Conservation (phyloP, 2,329 filamentous ascomycete species). For the Blastomyces gilchristii region DNA sequence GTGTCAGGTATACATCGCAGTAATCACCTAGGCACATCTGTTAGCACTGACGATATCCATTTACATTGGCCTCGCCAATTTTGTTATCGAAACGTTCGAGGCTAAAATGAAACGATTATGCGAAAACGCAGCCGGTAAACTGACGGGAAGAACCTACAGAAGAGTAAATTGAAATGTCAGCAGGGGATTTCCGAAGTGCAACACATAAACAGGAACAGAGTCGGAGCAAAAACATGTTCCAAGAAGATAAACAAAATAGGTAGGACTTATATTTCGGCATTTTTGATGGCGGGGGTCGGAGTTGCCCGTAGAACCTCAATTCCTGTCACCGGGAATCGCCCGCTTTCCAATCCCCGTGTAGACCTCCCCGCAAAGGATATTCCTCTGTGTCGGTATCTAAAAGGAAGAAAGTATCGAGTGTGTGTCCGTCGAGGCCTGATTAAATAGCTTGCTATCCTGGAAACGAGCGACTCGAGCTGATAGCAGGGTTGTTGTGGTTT, state of each 20-base stretch:
- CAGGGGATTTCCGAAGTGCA: conserved; percentile 9
- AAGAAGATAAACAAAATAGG: conserved; percentile 7
- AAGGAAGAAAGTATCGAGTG: neutral
- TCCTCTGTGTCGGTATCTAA: neutral
- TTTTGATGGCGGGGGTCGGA: conserved; percentile 31
- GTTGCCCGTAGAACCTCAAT: neutral
- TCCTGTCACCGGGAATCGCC: neutral
- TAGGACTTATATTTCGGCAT: conserved; percentile 77
- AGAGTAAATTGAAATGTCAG: conserved; percentile 49
- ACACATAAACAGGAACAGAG: neutral
- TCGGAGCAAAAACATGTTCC: conserved; percentile 1
- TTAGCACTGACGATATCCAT: conserved; percentile 5
- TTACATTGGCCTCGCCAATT: neutral
- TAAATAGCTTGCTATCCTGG: neutral
- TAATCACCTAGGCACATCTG: conserved; percentile 59
- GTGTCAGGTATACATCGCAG: conserved; percentile 99
- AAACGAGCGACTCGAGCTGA: neutral
- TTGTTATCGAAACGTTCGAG: conserved; percentile 16
- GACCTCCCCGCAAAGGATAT: neutral
- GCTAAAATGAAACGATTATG: conserved; percentile 5
- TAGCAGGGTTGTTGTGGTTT: neutral
- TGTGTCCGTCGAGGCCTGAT: neutral
- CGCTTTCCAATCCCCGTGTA: neutral
- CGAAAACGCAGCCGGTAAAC: neutral
- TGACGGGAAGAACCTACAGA: conserved; percentile 45